Evolutionary conservation across 768 basidiomycete species (phyloP).

Genomic region (Hygrocybe coccinea): DNA sequence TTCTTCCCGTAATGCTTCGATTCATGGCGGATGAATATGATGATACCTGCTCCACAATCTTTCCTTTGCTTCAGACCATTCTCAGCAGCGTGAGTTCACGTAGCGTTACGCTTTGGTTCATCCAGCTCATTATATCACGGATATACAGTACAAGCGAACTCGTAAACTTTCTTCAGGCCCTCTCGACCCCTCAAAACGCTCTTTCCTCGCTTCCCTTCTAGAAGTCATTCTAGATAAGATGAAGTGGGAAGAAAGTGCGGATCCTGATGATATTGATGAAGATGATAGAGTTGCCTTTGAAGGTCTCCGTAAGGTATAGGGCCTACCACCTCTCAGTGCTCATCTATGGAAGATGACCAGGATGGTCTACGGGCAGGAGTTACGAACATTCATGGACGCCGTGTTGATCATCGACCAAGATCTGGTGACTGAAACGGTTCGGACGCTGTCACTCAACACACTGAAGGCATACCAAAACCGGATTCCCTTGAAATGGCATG

Average conservation of each 20-base stretch:
- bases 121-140: conserved; percentile 5
- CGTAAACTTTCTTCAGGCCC: conserved; percentile 57
- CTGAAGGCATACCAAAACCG: conserved; percentile 66
- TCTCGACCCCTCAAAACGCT: conserved; percentile 59
- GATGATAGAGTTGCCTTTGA: conserved; percentile 83
- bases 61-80: conserved; percentile 71
- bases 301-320: conserved; percentile 71
- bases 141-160: conserved; percentile 83
- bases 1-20: conserved; percentile 76
- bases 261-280: conserved; percentile 79
- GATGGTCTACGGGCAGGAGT: conserved; percentile 48
- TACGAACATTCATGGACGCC: conserved; percentile 82
- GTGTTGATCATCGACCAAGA: conserved; percentile 80
- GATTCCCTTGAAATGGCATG: conserved; percentile 74
- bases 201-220: conserved; percentile 75
- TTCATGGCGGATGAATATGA: conserved; percentile 90
- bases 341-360: not conserved
- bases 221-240: conserved; percentile 79
- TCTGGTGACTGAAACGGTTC: conserved; percentile 75
- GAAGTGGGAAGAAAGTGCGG: conserved; percentile 83
- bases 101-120: not conserved
- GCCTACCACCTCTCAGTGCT: conserved; percentile 5
- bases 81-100: conserved; percentile 59
- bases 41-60: conserved; percentile 82
- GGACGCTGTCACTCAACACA: conserved; percentile 66